phyloP scores from a whole-genome alignment of 2,329 filamentous ascomycete genomes.

The Penicillium fuscoglaucum region DNA sequence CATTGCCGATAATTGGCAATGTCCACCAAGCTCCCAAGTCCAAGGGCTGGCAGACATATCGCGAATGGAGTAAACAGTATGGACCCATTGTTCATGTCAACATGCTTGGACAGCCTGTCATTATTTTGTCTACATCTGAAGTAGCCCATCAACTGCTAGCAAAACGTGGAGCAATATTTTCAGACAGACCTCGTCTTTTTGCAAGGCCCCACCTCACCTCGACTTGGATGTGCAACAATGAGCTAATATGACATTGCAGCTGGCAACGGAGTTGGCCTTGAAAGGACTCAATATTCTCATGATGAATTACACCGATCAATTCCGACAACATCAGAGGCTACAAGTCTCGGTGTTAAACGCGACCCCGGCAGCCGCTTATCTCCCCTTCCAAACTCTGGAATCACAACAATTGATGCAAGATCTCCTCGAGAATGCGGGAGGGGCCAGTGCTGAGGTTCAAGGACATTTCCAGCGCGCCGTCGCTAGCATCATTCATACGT shows the following conservation, averaged over 20 bases:
- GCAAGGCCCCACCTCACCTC: neutral
- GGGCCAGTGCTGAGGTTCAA: neutral
- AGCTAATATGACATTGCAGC: neutral
- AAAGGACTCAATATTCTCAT: slow-evolving; percentile 48
- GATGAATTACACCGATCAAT: slow-evolving; percentile 53
- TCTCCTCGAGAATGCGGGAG: neutral
- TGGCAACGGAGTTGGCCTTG: slow-evolving; percentile 19
- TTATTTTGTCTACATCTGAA: neutral
- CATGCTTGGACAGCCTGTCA: neutral
- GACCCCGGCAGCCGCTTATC: slow-evolving; percentile 17
- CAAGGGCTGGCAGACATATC: neutral
- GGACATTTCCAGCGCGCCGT: neutral
- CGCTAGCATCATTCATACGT: neutral
- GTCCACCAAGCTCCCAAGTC: neutral
- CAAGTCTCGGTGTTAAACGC: slow-evolving; percentile 49
- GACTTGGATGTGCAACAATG: neutral
- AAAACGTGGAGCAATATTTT: neutral
- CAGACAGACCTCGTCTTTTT: neutral
- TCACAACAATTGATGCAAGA: neutral
- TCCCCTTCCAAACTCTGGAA: neutral
- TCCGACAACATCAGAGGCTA: slow-evolving; percentile 48
- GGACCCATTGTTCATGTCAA: neutral
- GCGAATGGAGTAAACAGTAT: neutral
- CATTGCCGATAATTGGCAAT: neutral
- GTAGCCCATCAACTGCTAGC: neutral